Percentiles rank a stretch among this genome's conserved stretches.
phyloP scores from a whole-genome alignment of 2,329 filamentous ascomycete species.

The Colletotrichum sp. region DNA sequence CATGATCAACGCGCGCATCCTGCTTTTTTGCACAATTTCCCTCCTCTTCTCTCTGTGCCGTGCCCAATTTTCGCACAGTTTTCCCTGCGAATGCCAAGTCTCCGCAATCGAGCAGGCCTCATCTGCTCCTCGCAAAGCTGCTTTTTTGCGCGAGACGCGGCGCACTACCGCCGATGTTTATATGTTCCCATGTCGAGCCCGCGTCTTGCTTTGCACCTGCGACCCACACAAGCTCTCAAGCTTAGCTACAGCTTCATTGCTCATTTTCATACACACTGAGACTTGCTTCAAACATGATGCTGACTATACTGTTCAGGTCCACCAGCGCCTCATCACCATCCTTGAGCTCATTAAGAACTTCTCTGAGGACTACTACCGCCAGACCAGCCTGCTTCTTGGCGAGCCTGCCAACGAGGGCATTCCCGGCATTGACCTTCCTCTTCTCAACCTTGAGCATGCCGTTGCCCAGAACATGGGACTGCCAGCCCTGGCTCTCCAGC shows the following conservation, averaged over 20 bases:
- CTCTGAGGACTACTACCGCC: conserved; percentile 83
- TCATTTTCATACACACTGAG: not conserved
- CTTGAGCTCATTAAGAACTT: conserved; percentile 81
- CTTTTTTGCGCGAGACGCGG: not conserved
- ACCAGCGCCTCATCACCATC: conserved; percentile 79
- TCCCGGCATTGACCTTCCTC: conserved; percentile 41
- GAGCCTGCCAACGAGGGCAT: conserved; percentile 58
- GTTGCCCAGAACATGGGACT: conserved; percentile 52
- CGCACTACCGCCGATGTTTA: not conserved
- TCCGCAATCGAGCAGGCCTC: not conserved
- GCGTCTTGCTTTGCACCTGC: conserved; percentile 25
- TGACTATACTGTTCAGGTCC: conserved; percentile 63
- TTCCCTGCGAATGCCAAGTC: not conserved
- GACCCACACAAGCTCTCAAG: conserved; percentile 4
- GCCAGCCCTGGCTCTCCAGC: conserved; percentile 20
- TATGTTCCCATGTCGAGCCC: conserved; percentile 2
- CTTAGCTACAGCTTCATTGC: not conserved
- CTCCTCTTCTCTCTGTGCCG: not conserved
- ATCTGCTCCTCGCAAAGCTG: not conserved
- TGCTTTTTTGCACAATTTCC: not conserved
- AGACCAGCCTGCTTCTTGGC: conserved; percentile 83
- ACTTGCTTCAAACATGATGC: conserved; percentile 20
- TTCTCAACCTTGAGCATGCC: conserved; percentile 59
- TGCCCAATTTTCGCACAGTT: not conserved
- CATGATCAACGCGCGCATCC: not conserved